Percentiles rank a stretch among this genome's conserved stretches.
Conservation (phyloP, 2,329 filamentous ascomycete species). For the Aspergillus quadrilineatus region DNA sequence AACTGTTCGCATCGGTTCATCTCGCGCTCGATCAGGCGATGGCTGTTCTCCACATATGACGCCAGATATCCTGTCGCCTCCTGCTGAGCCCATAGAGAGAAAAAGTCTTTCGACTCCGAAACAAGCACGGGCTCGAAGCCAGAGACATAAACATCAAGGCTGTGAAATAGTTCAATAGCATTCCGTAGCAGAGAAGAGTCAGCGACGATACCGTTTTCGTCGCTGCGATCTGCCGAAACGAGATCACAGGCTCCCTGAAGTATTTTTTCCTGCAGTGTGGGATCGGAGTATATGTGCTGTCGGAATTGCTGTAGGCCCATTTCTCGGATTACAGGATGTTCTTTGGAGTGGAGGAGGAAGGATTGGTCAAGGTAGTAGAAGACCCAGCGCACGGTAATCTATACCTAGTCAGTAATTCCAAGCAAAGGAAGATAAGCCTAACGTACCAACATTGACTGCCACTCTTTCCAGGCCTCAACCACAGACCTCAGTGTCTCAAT, state of each 20-base stretch:
- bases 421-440: not conserved
- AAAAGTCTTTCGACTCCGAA: conserved; percentile 64
- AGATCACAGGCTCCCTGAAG: conserved; percentile 74
- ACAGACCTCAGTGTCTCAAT: conserved; percentile 64
- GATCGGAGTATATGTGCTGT: conserved; percentile 56
- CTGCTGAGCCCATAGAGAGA: conserved; percentile 66
- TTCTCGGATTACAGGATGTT: conserved; percentile 72
- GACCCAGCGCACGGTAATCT: conserved; percentile 77
- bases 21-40: conserved; percentile 69
- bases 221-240: conserved; percentile 68
- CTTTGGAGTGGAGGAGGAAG: conserved; percentile 73
- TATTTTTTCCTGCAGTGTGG: conserved; percentile 53
- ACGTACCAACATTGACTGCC: conserved; percentile 73
- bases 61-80: conserved; percentile 65
- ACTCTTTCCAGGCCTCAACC: conserved; percentile 68
- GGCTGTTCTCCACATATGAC: conserved; percentile 71
- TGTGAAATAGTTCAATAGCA: conserved; percentile 77
- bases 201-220: conserved; percentile 52
- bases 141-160: conserved; percentile 76
- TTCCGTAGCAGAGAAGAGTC: conserved; percentile 68
- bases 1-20: conserved; percentile 74
- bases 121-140: conserved; percentile 78
- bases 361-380: conserved; percentile 94
- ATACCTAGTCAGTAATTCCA: conserved; percentile 2
- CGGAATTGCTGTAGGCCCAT: conserved; percentile 77